Evolutionary conservation across 2,329 filamentous ascomycete species (phyloP), one percentile per base, ranked within the genome.

Genomic region (Pseudogymnoascus sp.): DNA sequence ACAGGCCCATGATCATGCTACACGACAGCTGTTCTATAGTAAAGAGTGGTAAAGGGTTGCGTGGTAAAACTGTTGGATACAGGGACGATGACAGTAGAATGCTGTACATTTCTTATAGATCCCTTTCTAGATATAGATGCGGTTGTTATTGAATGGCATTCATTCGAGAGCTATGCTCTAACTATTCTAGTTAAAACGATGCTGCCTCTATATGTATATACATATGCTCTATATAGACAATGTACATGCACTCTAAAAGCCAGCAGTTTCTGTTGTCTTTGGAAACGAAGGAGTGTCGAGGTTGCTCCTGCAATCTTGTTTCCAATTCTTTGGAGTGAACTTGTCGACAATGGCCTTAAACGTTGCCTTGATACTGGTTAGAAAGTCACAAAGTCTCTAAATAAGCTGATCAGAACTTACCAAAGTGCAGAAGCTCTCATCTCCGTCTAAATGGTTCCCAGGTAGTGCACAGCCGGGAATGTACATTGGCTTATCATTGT

Each of bases 341-440:
- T 90, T 90, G 74, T 97, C 92, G 2, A 94, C 90, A 60, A 96
- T 89, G 58, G 83, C 77, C 74, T 97, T 97, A 79, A 99, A 99
- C 0, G 92, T 90, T 60, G 88, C 83, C 85, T 89, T 62, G 30
- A 23, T 57, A 38, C 13, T 12, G 10, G 12, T 52, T 30, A 26
- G 13, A 18, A 35, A 56, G 34, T 41, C 28, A n/a, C n/a, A n/a
- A n/a, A 13, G 12, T n/a, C 10, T 33, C 9, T 52, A 37, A 38
- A 34, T 56, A 28, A 57, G n/a, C 21, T 23, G n/a, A 23, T 13
- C 19, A 28, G 12, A 55, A 73, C 82, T 73, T 76, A 89, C 85
- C 67, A 99, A 74, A 0, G 92, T 97, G 74, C 94, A 99, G 69
- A 97, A 92, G 23, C 84, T 89, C 66, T 91, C 86, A 66, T 97